Evolutionary conservation across 495 filamentous ascomycete genomes (phyloP), one percentile per base, ranked within the genome.

Genomic region (Neurospora sp.): DNA sequence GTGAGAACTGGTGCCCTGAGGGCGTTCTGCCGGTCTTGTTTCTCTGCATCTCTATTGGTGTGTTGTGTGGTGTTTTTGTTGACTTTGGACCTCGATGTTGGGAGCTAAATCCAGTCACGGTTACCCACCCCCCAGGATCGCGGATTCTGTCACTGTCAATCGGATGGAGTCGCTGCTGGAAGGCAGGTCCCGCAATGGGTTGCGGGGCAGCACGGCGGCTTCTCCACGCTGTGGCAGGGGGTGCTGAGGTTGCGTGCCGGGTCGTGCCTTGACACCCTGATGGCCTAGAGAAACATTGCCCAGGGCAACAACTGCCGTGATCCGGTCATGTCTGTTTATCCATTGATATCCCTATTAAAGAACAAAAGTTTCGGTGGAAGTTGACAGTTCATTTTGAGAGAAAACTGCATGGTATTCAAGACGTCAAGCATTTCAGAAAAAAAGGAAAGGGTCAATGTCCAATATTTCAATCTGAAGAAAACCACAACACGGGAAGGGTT

Each of bases 1-100:
- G 89, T 74, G 88, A 90, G 84, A 89, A 89, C 78, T 85, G 81
- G 46, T 75, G 78, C 16, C 84, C 86, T 71, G 88, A 85, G 38
- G 86, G 82, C 70, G 82, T 82, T 73, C 87, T 84, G 38, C 84
- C 80, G 27, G 69, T 70, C 77, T 71, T 81, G 5, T 65, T 18
- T 73, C 74, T 73, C 72, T 77, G 78, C 80, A 80, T 81, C 27
- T 65, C 1, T 1, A 7, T 31, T 59, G 1, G 12, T 16, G 37
- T 2, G 16, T 65, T 20, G 6, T 20, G 6, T 65, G 53, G 6
- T 65, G 53, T 65, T 37, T 31, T 65, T 65, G 53, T 65, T 71
- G 38, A 12, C 41, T 11, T 11, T 3, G 27, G 71, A 27, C 27
- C 27, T 27, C 27, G 27, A 27, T 65, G 40, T 59, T 31, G 39